These are phyloP conservation scores for Wallacemonas rigidus DNA, from an alignment of 208 protist genomes.

Conservation along the genomic window DNA sequence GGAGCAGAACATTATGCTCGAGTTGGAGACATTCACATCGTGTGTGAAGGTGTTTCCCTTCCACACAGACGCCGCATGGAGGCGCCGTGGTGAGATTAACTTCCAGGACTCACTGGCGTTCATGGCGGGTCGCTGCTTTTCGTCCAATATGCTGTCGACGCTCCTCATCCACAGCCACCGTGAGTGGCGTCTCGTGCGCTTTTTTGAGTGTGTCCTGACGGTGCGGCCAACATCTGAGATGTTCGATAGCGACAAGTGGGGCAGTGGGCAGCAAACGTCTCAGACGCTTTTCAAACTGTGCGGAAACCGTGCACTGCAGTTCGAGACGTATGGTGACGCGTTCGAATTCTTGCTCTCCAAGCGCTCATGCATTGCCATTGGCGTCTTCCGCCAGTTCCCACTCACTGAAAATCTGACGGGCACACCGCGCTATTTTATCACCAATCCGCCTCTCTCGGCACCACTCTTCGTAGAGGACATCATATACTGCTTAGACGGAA, in stretches of 20 bases:
- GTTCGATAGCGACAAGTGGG: constrained; percentile 68
- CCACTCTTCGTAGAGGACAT: constrained; percentile 81
- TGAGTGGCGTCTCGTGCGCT: constrained; percentile 72
- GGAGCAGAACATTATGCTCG: constrained; percentile 85
- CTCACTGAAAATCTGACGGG: constrained; percentile 50
- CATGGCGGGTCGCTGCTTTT: constrained; percentile 90
- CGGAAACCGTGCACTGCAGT: constrained; percentile 68
- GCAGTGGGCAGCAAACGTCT: constrained; percentile 25
- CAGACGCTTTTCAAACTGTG: constrained; percentile 81
- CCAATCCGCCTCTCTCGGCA: constrained; percentile 75
- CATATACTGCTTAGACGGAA: constrained; percentile 78
- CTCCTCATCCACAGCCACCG: constrained; percentile 82
- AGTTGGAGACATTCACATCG: constrained; percentile 83
- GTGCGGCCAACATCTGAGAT: constrained; percentile 56
- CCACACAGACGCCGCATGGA: constrained; percentile 77
- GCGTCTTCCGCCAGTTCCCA: constrained; percentile 83
- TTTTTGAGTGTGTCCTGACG: constrained; percentile 82
- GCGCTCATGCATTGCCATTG: constrained; percentile 75
- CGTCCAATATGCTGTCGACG: constrained; percentile 82
- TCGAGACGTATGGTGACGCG: constrained; percentile 78
- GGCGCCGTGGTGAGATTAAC: constrained; percentile 68
- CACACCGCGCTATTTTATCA: constrained; percentile 84
- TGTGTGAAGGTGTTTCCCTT: constrained; percentile 79
- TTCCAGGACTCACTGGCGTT: constrained; percentile 88
- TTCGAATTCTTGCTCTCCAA: constrained; percentile 76